Evolutionary conservation across 805 yeast genomes (phyloP), one percentile per base, ranked within the genome.

Genomic region (Saccharomycopsis sp.): DNA sequence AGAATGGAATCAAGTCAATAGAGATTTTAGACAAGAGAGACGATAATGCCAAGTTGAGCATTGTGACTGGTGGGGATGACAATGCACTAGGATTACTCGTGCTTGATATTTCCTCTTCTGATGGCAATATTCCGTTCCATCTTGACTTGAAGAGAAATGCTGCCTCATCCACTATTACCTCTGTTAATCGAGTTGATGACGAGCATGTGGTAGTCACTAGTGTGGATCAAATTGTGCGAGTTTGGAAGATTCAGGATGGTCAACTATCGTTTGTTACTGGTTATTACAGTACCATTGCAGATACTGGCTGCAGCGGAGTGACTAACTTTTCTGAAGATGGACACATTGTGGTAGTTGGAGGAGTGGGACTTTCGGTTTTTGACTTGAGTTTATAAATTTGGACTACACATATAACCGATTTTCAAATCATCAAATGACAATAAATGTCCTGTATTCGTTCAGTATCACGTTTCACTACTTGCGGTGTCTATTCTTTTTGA

Each of bases 1-100:
- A 91, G 68, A 89, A 92, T 44, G 90, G 97, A 46, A 79, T 92
- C 52, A 88, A 90, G 61, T 78, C 86, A 1, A 66, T 54, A 5
- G 59, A 61, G 24, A 54, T 47, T 21, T 52, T 55, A 3, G 24
- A 24, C 2, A 56, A 53, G n/a, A 18, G 53, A 2, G 51, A 57
- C 2, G 51, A 61, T 57, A 12, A 29, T 29, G 37, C 9, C 12
- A 29, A 12, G 12, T 55, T 72, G 1, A 66, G 70, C 21, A 68
- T 88, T 2, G 73, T 83, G 3, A 82, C 97, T 1, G 97, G 97
- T 34, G 98, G 99, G 56, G 99, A 94, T 67, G 99, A 94, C 66
- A 91, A 92, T 70, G 87, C 90, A 0, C 66, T 87, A 2, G 78
- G 75, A 1, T 66, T 80, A 1, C 70, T 77, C 1, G 7, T 15